phyloP scores from a whole-genome alignment of 768 basidiomycete genomes.

The Macrolepiota albuminosa region DNA sequence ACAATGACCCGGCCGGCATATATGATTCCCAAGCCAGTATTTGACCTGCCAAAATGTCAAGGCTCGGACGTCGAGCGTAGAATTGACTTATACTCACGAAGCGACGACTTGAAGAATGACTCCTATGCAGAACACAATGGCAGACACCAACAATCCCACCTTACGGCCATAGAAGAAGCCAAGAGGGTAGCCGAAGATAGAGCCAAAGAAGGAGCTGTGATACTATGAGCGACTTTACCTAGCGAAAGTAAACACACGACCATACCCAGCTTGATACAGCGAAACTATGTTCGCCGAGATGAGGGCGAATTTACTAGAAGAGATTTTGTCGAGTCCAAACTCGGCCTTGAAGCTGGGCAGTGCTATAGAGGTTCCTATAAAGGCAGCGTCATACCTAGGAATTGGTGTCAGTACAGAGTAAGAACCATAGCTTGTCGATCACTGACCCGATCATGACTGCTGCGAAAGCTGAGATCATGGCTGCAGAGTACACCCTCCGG shows the following conservation, averaged over 20 bases:
- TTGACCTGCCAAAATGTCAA: slow-evolving; percentile 14
- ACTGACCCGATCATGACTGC: slow-evolving; percentile 35
- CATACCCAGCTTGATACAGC: slow-evolving; percentile 38
- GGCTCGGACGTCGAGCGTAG: background rate
- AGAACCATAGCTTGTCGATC: slow-evolving; percentile 1
- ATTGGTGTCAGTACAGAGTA: background rate
- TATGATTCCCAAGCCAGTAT: slow-evolving; percentile 30
- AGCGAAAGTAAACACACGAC: background rate
- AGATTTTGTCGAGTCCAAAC: slow-evolving; percentile 33
- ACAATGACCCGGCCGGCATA: slow-evolving; percentile 39
- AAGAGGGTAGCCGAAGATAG: slow-evolving; percentile 30
- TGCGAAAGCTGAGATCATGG: slow-evolving; percentile 30
- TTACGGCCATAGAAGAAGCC: slow-evolving; percentile 36
- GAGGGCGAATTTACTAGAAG: slow-evolving; percentile 23
- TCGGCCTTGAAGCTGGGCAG: slow-evolving; percentile 37
- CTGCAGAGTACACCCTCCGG: slow-evolving; percentile 32
- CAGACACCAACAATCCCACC: slow-evolving; percentile 25
- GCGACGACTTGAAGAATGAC: slow-evolving; percentile 31
- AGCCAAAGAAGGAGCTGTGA: slow-evolving; percentile 33
- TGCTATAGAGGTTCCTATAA: slow-evolving; percentile 42
- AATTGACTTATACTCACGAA: slow-evolving; percentile 16
- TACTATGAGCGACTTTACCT: background rate
- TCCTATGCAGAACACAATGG: slow-evolving; percentile 36
- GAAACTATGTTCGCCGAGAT: slow-evolving; percentile 43
- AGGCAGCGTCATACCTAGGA: slow-evolving; percentile 35